Base-by-base conservation (phyloP, 768 basidiomycete genomes). In the Amanita inopinata region DNA sequence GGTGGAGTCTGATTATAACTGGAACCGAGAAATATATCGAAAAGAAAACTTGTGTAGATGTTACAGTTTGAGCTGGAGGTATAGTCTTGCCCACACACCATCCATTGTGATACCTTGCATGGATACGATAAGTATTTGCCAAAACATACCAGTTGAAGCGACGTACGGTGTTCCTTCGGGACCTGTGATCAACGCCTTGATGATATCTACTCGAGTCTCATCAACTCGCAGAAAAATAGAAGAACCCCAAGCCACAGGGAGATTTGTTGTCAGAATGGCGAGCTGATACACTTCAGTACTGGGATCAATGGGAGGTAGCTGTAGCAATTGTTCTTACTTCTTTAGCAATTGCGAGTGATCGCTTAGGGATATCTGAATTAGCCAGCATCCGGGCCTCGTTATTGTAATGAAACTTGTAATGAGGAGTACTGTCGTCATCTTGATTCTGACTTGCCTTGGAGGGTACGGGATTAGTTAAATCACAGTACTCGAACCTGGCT, bases 211-310 rank as follows among this genome's bases (percentile, higher is more conserved):
- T 9, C 91, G 78, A 11, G 76, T 81, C 64, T 96, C 93, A 57
- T 97, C 93, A 3, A 94, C 91, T 39, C 86, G 75, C 45, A 97
- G 62, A 64, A 94, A 96, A 49, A 97, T 82, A 1, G 89, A 93
- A 3, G 92, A 94, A 53, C 90, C 80, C 87, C 90, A 96, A 4
- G 88, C 83, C 10, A 90, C 82, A n/a, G 93, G 93, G 18, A 97
- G 67, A 56, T 91, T 93, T 8, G 90, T 92, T 2, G 91, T 91
- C 40, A 97, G 71, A 28, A 93, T 88, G 1, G 93, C 91, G 47
- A 96, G 79, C 89, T 91, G 49, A 22, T n/a, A n/a, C n/a, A 46
- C 47, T 38, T 25, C 40, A 43, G 23, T 47, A 25, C 51, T 14
- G 17, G 3, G 8, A 36, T 43, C 33, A 11, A n/a, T n/a, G n/a